A percentile compares a stretch with the other conserved stretches of the same genome.
These are phyloP conservation scores for Salix udensis DNA, from an alignment of 345 rosid species.

Conservation along the genomic window DNA sequence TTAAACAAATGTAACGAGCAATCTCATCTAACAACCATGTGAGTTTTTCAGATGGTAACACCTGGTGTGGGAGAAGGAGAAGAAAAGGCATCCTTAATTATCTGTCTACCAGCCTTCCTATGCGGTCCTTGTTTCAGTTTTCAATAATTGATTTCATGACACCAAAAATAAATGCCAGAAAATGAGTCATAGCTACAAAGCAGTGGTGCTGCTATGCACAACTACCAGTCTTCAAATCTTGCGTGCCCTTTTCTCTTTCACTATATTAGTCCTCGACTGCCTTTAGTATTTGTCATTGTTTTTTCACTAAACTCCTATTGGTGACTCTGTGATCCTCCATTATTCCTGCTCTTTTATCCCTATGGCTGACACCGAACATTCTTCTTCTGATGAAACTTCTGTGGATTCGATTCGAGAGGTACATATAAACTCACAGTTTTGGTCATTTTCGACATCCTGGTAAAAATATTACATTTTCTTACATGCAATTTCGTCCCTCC, in stretches of 20 bases:
- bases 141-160: too few relatives aligned
- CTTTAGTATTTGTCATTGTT: neutral
- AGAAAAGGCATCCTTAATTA: neutral
- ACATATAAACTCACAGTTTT: neutral
- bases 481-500: neutral
- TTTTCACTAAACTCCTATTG: neutral
- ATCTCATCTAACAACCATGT: neutral
- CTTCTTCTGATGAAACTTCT: constrained; percentile 37
- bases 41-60: neutral
- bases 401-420: constrained; percentile 42
- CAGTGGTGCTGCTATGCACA: neutral
- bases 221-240: constrained; percentile 11
- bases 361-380: constrained; percentile 56
- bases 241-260: neutral
- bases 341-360: neutral
- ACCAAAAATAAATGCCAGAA: neutral
- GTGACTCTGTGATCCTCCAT: too few relatives aligned
- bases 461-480: neutral
- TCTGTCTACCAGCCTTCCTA: too few relatives aligned
- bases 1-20: neutral
- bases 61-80: neutral
- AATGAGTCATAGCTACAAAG: neutral
- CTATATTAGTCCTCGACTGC: neutral
- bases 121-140: neutral
- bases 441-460: neutral